These are phyloP conservation scores for Funneliformis caledonium DNA, from an alignment of 371 early-diverging fungal species.

Conservation along the genomic window DNA sequence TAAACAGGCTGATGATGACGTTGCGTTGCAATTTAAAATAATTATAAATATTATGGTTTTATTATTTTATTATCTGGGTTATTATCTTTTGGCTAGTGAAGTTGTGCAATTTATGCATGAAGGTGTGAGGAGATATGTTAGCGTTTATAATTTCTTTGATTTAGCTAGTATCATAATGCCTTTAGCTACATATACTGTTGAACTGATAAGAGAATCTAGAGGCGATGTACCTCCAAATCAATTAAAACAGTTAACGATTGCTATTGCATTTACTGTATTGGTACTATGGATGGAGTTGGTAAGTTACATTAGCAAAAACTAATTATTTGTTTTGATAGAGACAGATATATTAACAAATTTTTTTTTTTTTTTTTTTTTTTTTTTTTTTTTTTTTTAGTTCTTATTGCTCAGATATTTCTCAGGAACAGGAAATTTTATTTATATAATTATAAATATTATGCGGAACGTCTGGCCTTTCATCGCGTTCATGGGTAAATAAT, in stretches of 20 bases:
- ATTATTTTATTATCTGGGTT: conserved; percentile 19
- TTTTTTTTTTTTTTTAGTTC: neutral
- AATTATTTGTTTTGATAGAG: neutral
- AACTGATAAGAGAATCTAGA: neutral
- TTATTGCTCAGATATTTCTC: conserved; percentile 9
- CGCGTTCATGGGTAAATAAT: conserved; percentile 14
- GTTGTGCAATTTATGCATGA: neutral
- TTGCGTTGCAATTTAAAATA: neutral
- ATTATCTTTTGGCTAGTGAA: conserved; percentile 14
- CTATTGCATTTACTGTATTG: neutral
- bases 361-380: neutral
- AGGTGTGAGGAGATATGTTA: neutral
- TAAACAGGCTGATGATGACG: neutral
- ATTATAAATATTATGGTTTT: neutral
- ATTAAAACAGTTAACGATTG: neutral
- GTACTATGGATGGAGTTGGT: conserved; percentile 24
- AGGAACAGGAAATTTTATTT: conserved; percentile 21
- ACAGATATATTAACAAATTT: neutral
- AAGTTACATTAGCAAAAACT: neutral
- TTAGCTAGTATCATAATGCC: neutral
- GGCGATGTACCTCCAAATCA: neutral
- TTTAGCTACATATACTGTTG: neutral
- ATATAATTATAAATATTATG: conserved; percentile 26
- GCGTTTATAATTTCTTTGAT: conserved; percentile 5
- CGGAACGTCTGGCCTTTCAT: conserved; percentile 24